Evolutionary conservation across 441 rosid genomes (phyloP).

Genomic region (Arabidopsis lyrata): DNA sequence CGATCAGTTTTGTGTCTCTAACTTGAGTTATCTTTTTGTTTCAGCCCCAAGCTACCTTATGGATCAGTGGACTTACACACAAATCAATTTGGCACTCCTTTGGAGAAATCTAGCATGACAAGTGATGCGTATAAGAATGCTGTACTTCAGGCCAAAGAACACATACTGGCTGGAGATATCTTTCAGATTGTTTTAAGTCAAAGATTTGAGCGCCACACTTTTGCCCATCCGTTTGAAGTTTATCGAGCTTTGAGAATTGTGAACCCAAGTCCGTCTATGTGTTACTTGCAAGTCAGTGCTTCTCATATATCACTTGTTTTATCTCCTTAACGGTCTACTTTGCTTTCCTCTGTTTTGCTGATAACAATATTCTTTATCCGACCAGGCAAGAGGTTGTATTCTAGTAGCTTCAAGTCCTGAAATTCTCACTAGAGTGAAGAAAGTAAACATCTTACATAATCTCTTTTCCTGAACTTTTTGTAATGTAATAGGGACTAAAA

Average conservation of each 20-base stretch:
- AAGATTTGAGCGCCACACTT: constrained; percentile 82
- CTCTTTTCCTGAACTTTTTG: background rate
- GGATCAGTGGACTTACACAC: constrained; percentile 62
- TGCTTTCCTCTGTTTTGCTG: constrained; percentile 12
- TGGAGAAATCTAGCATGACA: constrained; percentile 71
- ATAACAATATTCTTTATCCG: background rate
- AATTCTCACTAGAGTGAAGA: constrained; percentile 75
- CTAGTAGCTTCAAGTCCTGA: constrained; percentile 89
- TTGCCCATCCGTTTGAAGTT: constrained; percentile 84
- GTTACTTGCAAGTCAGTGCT: constrained; percentile 66
- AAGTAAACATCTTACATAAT: constrained; percentile 48
- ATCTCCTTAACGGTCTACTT: background rate
- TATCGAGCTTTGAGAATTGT: constrained; percentile 80
- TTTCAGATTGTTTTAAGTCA: constrained; percentile 85
- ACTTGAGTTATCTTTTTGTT: constrained; percentile 31
- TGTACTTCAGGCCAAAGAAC: constrained; percentile 73
- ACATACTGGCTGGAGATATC: constrained; percentile 76
- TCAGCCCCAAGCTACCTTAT: constrained; percentile 62
- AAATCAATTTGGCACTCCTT: constrained; percentile 59
- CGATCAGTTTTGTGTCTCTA: background rate
- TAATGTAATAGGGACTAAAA: background rate
- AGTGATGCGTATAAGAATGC: constrained; percentile 64
- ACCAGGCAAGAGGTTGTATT: constrained; percentile 78
- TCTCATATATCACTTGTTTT: background rate
- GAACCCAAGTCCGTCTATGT: constrained; percentile 89